A percentile compares a stretch with the other conserved stretches of the same genome.
Conservation (phyloP, 2,329 filamentous ascomycete species). For the Trichoderma citrinoviride region DNA sequence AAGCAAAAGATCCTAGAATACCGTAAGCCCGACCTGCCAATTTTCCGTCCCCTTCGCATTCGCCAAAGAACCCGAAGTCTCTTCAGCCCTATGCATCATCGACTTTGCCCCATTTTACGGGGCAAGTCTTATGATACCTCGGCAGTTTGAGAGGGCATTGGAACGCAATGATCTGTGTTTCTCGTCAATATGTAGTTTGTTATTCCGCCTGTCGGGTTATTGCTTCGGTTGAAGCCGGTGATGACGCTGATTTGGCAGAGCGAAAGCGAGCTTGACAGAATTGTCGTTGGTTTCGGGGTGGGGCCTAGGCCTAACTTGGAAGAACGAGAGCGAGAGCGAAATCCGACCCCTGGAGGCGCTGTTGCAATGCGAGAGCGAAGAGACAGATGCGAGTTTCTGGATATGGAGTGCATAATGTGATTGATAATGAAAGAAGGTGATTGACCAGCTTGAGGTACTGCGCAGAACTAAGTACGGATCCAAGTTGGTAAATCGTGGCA, state of each 20-base stretch:
- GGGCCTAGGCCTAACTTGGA: neutral
- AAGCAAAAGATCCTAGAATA: neutral
- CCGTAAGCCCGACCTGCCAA: neutral
- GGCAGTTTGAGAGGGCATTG: no score
- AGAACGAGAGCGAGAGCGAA: conserved; percentile 22
- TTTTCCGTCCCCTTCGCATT: neutral
- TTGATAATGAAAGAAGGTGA: neutral
- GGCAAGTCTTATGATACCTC: no score
- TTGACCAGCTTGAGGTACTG: neutral
- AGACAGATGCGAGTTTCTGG: neutral
- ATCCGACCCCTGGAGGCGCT: neutral
- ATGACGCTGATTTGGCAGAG: neutral
- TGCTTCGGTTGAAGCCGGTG: neutral
- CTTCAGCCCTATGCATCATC: no score
- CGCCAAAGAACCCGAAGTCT: neutral
- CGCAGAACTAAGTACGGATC: no score
- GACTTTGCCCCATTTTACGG: no score
- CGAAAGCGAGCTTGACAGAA: conserved; percentile 13
- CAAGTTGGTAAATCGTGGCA: neutral
- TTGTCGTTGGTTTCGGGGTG: no score
- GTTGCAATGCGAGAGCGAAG: conserved; percentile 14
- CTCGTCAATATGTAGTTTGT: no score
- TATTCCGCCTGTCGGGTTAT: no score
- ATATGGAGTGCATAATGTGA: neutral
- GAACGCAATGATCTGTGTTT: no score